Evolutionary conservation across 2,329 filamentous ascomycete species (phyloP).

Genomic region (Aspergillus arachidicola): DNA sequence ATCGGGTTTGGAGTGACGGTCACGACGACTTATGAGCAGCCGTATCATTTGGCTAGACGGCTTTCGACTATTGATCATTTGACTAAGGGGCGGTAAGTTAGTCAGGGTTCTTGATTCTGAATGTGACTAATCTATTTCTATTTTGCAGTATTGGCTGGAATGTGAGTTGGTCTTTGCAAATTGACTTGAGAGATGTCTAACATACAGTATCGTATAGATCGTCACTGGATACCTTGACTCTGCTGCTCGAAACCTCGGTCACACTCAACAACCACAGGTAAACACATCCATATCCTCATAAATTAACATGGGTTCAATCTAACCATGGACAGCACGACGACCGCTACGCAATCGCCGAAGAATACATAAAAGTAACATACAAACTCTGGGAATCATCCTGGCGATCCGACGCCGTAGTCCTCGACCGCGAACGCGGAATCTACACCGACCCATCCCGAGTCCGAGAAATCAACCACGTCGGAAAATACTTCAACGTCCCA

Average conservation of each 20-base stretch:
- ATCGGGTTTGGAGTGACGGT: conserved; percentile 71
- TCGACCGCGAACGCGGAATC: conserved; percentile 60
- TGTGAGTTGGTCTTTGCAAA: conserved; percentile 33
- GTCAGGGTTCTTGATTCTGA: no score
- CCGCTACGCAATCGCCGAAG: conserved; percentile 65
- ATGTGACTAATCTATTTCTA: neutral
- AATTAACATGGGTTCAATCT: no score
- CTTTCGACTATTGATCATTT: conserved; percentile 69
- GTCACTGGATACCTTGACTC: conserved; percentile 70
- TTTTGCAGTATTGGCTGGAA: conserved; percentile 57
- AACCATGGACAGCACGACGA: conserved; percentile 59
- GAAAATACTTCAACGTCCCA: conserved; percentile 65
- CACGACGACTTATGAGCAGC: conserved; percentile 69
- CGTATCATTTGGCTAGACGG: conserved; percentile 67
- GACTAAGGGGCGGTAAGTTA: conserved; percentile 58
- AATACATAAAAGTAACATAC: conserved; percentile 66
- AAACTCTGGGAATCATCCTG: conserved; percentile 70
- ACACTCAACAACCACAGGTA: conserved; percentile 54
- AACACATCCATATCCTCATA: neutral
- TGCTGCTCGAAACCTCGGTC: conserved; percentile 65
- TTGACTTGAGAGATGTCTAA: conserved; percentile 8
- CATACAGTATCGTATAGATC: conserved; percentile 43
- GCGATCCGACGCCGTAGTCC: conserved; percentile 66
- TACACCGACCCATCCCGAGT: conserved; percentile 63
- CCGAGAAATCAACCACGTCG: conserved; percentile 66